These are phyloP conservation scores for Microbotryum violaceum DNA, from an alignment of 1,284 basidiomycete species.

Conservation along the genomic window DNA sequence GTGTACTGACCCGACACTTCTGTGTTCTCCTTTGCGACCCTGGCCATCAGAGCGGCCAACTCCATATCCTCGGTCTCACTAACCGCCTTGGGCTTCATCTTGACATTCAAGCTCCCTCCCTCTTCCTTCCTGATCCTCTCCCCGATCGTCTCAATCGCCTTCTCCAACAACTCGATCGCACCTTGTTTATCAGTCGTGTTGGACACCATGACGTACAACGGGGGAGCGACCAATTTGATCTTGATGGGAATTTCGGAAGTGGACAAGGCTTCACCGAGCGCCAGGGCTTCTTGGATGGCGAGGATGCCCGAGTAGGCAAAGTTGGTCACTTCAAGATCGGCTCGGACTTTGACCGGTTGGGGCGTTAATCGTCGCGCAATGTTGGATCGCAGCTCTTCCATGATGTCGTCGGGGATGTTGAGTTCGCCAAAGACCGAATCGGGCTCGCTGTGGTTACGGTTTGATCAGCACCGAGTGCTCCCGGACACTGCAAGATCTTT, in stretches of 20 bases:
- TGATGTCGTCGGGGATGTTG: constrained; percentile 52
- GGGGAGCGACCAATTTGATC: constrained; percentile 92
- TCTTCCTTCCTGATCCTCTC: constrained; percentile 73
- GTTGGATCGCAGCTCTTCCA: constrained; percentile 66
- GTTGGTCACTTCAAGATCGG: constrained; percentile 95
- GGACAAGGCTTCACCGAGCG: constrained; percentile 76
- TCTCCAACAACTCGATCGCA: constrained; percentile 86
- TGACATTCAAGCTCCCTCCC: constrained; percentile 71
- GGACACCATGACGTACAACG: constrained; percentile 88
- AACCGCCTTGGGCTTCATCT: constrained; percentile 99
- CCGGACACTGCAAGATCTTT: background rate
- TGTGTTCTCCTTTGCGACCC: constrained; percentile 80
- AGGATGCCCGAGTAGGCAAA: constrained; percentile 97
- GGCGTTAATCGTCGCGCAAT: constrained; percentile 94
- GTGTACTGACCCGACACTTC: constrained; percentile 65
- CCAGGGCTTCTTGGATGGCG: constrained; percentile 86
- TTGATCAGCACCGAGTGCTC: background rate
- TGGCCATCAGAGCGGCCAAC: constrained; percentile 87
- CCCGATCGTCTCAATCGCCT: constrained; percentile 85
- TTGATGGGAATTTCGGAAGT: constrained; percentile 92
- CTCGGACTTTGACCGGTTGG: constrained; percentile 96
- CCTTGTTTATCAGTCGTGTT: constrained; percentile 96
- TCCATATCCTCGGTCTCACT: constrained; percentile 96
- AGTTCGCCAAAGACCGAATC: constrained; percentile 73
- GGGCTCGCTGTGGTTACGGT: constrained; percentile 56